Base-by-base conservation (phyloP, 768 basidiomycete genomes). In the Royoungia palumana region DNA sequence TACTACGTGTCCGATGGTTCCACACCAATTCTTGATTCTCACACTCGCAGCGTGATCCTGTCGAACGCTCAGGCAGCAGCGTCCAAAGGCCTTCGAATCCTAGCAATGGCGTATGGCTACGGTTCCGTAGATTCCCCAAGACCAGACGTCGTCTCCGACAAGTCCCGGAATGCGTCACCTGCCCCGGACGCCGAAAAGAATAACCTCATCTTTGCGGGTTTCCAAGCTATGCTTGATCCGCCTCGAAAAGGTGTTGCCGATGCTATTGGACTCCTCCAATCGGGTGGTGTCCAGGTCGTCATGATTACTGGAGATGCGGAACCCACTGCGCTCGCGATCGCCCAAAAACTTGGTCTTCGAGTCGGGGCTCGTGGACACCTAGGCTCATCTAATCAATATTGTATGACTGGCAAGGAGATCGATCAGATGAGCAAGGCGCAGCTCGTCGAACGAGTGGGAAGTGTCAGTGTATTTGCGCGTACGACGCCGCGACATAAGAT, bases 231-330 rank as follows among this genome's bases (percentile, higher is more conserved):
- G 93, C 73, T 87, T 46, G 95, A 98, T 67, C 95, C 95, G 7
- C 95, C 95, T 1, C 77, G 94, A 39, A 86, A 86, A 58, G 95
- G 94, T 24, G 93, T 97, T n/a, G 85, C 89, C 4, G 89, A 92
- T 58, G 85, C 95, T 17, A 87, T 98, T 54, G 77, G 75, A 34
- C 71, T 88, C 24, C 73, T 97, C 30, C 89, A 94, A 61, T 70
- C 75, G 22, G 94, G 89, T 21, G 92, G 94, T 5, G 87, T 98
- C 41, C 92, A 94, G 60, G 85, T 97, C n/a, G 86, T 97, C 37
- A 97, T 98, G 94, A 96, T 97, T 63, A 97, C 95, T 0, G 94
- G 94, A 5, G 94, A 98, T 60, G 85, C 93, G 30, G 91, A 94
- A 67, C 77, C 85, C 46, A 98, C 94, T 1, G 94, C 95, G 3